Percentiles rank a stretch among this genome's conserved stretches.
These are phyloP conservation scores for Entomortierella beljakovae DNA, from an alignment of 192 early-diverging fungal genomes.

Conservation along the genomic window DNA sequence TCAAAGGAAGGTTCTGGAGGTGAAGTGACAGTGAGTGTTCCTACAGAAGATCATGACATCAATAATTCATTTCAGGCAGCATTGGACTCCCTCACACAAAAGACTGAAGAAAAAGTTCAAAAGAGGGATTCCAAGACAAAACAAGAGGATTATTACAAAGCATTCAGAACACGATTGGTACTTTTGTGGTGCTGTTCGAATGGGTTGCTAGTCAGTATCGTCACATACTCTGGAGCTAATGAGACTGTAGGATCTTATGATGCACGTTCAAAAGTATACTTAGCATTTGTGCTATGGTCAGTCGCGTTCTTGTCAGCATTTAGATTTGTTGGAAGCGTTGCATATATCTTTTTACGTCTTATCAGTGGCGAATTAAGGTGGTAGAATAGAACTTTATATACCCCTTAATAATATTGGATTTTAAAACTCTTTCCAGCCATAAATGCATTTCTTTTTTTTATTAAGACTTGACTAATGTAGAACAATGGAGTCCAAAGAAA, in stretches of 20 bases:
- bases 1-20: conserved; percentile 78
- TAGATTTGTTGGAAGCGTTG: conserved; percentile 74
- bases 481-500: conserved; percentile 12
- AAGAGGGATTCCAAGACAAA: conserved; percentile 79
- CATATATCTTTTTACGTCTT: conserved; percentile 74
- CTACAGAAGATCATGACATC: conserved; percentile 82
- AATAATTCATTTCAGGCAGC: conserved; percentile 86
- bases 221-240: conserved; percentile 65
- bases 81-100: conserved; percentile 63
- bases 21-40: conserved; percentile 80
- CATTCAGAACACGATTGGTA: conserved; percentile 84
- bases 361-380: conserved; percentile 64
- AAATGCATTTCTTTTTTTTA: too few species aligned
- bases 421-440: too few species aligned
- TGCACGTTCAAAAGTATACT: conserved; percentile 56
- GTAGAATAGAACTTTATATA: conserved; percentile 12
- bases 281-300: conserved; percentile 82
- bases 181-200: conserved; percentile 88
- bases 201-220: conserved; percentile 68
- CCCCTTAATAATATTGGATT: too few species aligned
- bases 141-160: conserved; percentile 84
- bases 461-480: too few species aligned
- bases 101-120: conserved; percentile 57
- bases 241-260: conserved; percentile 36
- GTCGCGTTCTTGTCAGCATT: conserved; percentile 75